These are phyloP conservation scores for Ceratonia siliqua DNA, from an alignment of 306 rosid genomes.

Conservation along the genomic window DNA sequence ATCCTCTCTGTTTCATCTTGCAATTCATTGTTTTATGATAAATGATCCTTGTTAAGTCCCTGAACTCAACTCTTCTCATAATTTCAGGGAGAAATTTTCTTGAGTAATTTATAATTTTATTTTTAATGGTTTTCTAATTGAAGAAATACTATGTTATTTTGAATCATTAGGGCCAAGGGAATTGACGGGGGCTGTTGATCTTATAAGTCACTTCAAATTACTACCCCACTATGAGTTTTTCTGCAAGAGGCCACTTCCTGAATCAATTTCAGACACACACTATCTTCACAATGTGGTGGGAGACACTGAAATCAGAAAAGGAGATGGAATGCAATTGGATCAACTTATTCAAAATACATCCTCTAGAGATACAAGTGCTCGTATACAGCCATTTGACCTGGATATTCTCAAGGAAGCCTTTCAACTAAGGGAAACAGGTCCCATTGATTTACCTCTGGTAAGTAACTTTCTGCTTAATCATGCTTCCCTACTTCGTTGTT, in stretches of 20 bases:
- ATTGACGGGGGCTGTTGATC: constrained; percentile 91
- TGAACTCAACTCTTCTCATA: background rate
- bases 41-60: background rate
- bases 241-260: constrained; percentile 93
- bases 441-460: constrained; percentile 84
- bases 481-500: background rate
- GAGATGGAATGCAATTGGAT: constrained; percentile 97
- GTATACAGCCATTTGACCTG: constrained; percentile 81
- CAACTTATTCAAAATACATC: constrained; percentile 83
- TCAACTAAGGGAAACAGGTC: constrained; percentile 77
- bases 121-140: background rate
- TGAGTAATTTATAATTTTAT: background rate
- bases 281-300: constrained; percentile 88
- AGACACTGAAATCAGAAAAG: constrained; percentile 94
- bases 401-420: constrained; percentile 84
- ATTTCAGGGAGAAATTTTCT: background rate
- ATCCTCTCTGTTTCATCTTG: background rate
- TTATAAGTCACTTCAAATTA: constrained; percentile 84
- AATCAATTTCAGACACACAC: constrained; percentile 82
- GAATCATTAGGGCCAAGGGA: constrained; percentile 82
- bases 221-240: constrained; percentile 85
- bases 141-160: constrained; percentile 30
- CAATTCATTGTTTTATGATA: background rate
- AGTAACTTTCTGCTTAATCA: constrained; percentile 38
- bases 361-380: constrained; percentile 64